Evolutionary conservation across 2,329 filamentous ascomycete species (phyloP).

Genomic region (Trichoderma aggressivum): DNA sequence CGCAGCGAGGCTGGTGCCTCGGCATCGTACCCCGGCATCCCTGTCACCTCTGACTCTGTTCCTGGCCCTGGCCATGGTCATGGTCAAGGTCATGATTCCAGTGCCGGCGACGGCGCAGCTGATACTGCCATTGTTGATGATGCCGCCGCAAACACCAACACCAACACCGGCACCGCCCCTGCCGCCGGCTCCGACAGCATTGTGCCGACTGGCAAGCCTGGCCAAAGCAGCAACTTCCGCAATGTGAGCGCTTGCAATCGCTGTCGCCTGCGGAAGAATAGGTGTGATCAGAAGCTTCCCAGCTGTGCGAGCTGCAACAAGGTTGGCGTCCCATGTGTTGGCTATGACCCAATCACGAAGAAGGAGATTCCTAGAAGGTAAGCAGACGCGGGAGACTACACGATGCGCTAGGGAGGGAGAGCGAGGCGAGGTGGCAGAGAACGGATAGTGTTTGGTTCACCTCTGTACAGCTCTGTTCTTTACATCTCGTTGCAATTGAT

Average conservation of each 20-base stretch:
- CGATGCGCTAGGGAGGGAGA: background rate
- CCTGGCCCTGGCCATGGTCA: constrained; percentile 55
- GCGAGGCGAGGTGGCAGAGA: background rate
- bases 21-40: background rate
- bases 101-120: constrained; percentile 43
- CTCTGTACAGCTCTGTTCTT: background rate
- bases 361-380: constrained; percentile 89
- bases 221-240: constrained; percentile 66
- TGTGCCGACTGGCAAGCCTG: constrained; percentile 42
- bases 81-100: constrained; percentile 60
- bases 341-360: constrained; percentile 95
- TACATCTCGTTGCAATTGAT: background rate
- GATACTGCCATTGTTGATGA: constrained; percentile 27
- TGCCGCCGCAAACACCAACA: background rate
- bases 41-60: constrained; percentile 26
- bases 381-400: constrained; percentile 43
- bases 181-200: constrained; percentile 28
- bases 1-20: constrained; percentile 10
- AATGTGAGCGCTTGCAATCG: constrained; percentile 94
- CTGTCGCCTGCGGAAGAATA: constrained; percentile 87
- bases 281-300: constrained; percentile 89
- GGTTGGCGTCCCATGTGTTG: constrained; percentile 85
- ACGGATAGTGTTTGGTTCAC: background rate
- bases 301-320: constrained; percentile 91
- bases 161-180: constrained; percentile 4